These are phyloP conservation scores for Cytospora paraplurivora DNA, from an alignment of 2,329 filamentous ascomycete species.

Conservation along the genomic window DNA sequence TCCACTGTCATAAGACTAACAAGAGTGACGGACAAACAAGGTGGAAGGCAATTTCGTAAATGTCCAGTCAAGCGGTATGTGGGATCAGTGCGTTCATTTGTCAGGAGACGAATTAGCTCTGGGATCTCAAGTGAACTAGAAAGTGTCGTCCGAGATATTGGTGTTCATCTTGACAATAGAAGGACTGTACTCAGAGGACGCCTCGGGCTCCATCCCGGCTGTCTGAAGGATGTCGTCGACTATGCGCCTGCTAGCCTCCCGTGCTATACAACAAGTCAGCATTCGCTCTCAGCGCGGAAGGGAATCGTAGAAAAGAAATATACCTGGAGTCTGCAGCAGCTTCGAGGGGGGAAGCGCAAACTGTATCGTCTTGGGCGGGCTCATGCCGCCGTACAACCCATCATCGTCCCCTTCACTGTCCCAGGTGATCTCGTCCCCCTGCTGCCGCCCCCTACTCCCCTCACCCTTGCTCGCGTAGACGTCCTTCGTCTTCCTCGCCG, in stretches of 20 bases:
- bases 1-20: neutral
- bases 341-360: slow-evolving; percentile 78
- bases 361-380: slow-evolving; percentile 91
- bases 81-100: neutral
- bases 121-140: slow-evolving; percentile 41
- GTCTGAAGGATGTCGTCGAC: slow-evolving; percentile 79
- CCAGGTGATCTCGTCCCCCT: slow-evolving; percentile 61
- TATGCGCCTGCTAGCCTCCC: slow-evolving; percentile 78
- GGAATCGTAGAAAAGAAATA: slow-evolving; percentile 34
- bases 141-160: slow-evolving; percentile 64
- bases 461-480: slow-evolving; percentile 43
- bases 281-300: no score
- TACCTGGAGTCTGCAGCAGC: slow-evolving; percentile 78
- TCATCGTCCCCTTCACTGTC: slow-evolving; percentile 68
- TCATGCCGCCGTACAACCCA: slow-evolving; percentile 69
- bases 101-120: neutral
- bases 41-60: neutral
- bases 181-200: slow-evolving; percentile 62
- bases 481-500: slow-evolving; percentile 52
- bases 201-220: slow-evolving; percentile 65
- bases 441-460: slow-evolving; percentile 34
- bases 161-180: slow-evolving; percentile 67
- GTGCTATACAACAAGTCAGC: slow-evolving; percentile 49
- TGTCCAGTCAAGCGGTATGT: neutral
- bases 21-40: neutral